A percentile compares a stretch with the other conserved stretches of the same genome.
Evolutionary conservation across 495 filamentous ascomycete genomes (phyloP).

Genomic region (Lophiostoma macrostomum): DNA sequence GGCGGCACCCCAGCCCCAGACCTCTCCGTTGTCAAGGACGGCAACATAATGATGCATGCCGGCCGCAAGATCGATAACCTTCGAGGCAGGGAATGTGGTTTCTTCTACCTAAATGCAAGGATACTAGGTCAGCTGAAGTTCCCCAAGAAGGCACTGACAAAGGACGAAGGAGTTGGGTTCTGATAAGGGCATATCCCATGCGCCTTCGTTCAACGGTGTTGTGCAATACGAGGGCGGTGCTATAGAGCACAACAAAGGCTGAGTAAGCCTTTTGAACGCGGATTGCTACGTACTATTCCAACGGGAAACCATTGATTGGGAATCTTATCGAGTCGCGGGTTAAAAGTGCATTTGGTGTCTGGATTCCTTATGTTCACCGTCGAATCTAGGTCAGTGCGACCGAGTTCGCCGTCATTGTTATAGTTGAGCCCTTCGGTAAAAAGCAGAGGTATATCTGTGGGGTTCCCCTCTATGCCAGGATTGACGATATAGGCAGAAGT

Average conservation of each 20-base stretch:
- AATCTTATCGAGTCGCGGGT: too few species aligned
- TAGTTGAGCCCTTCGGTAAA: neutral
- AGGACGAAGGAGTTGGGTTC: too few species aligned
- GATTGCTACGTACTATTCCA: too few species aligned
- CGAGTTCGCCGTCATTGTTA: neutral
- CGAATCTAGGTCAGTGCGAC: neutral
- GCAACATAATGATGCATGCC: slow-evolving; percentile 75
- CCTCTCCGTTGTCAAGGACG: slow-evolving; percentile 68
- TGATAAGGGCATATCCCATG: too few species aligned
- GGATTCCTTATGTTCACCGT: neutral
- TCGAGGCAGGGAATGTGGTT: slow-evolving; percentile 25
- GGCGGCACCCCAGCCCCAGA: slow-evolving; percentile 84
- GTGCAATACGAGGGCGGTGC: too few species aligned
- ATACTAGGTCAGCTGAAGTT: too few species aligned
- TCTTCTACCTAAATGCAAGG: too few species aligned
- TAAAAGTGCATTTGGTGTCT: neutral
- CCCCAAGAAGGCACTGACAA: too few species aligned
- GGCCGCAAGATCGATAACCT: slow-evolving; percentile 59
- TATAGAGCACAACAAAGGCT: too few species aligned
- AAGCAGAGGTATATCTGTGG: neutral
- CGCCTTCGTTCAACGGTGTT: too few species aligned
- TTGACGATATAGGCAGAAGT: slow-evolving; percentile 61
- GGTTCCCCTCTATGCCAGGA: slow-evolving; percentile 16
- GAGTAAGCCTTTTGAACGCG: too few species aligned
- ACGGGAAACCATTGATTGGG: too few species aligned